phyloP scores from a whole-genome alignment of 2,329 filamentous ascomycete genomes.

The Talaromyces sp. region DNA sequence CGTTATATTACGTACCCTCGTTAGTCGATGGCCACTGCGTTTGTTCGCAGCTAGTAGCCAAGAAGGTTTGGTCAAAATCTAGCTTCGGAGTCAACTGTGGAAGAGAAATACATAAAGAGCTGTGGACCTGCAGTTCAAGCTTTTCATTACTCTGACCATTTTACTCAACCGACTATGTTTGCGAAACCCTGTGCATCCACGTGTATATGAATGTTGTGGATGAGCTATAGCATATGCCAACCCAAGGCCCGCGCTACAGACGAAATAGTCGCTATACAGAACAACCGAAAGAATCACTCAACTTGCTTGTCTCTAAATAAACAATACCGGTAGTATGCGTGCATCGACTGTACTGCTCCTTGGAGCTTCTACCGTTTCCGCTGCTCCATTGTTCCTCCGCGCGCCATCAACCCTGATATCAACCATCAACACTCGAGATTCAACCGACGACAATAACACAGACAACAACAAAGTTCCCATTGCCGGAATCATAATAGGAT shows the following conservation, averaged over 20 bases:
- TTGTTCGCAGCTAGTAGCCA: neutral
- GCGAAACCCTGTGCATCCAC: neutral
- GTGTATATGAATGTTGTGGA: neutral
- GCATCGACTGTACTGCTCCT: slow-evolving; percentile 1
- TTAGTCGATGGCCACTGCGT: neutral
- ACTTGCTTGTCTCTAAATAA: no score
- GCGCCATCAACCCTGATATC: neutral
- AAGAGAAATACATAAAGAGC: slow-evolving; percentile 1
- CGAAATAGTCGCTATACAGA: neutral
- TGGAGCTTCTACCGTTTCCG: neutral
- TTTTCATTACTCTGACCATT: neutral
- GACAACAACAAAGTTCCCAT: neutral
- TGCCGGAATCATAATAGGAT: slow-evolving; percentile 13
- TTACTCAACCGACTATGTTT: neutral
- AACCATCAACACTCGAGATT: slow-evolving; percentile 3
- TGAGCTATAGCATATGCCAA: neutral
- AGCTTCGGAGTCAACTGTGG: neutral
- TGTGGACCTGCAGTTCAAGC: neutral
- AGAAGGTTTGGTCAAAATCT: neutral
- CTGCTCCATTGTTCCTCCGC: neutral
- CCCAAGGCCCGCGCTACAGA: neutral
- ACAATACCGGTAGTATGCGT: neutral
- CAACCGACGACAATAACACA: neutral
- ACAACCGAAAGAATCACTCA: neutral
- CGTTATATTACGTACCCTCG: neutral